These are phyloP conservation scores for Calonectria pseudoturangicola DNA, from an alignment of 2,329 filamentous ascomycete genomes.

Conservation along the genomic window DNA sequence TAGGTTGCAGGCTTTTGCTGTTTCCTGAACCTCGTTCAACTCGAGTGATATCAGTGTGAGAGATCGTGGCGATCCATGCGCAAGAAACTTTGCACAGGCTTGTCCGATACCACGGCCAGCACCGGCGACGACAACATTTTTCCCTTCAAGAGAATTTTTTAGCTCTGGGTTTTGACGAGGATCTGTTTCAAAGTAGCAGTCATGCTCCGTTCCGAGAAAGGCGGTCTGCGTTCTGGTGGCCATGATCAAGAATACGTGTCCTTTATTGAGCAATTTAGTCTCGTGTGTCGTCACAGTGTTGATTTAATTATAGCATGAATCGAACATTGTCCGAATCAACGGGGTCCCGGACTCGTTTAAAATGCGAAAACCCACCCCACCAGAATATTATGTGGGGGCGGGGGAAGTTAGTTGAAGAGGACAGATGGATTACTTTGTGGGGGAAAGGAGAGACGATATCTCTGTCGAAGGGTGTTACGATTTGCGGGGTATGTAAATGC, in stretches of 20 bases:
- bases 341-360: too few species aligned
- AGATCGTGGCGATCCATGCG: not conserved
- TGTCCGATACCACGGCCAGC: not conserved
- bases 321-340: too few species aligned
- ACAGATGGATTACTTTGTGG: too few species aligned
- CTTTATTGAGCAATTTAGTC: not conserved
- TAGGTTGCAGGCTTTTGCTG: not conserved
- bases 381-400: too few species aligned
- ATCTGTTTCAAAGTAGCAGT: conserved; percentile 1
- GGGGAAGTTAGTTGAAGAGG: too few species aligned
- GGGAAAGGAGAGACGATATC: too few species aligned
- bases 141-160: not conserved
- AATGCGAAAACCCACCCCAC: too few species aligned
- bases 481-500: too few species aligned
- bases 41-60: not conserved
- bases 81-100: not conserved
- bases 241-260: not conserved
- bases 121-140: not conserved
- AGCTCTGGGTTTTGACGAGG: not conserved
- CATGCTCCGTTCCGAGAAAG: not conserved
- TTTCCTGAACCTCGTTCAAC: not conserved
- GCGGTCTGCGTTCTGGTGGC: not conserved
- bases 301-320: too few species aligned
- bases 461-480: too few species aligned
- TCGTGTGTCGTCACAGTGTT: too few species aligned